A percentile compares a stretch with the other conserved stretches of the same genome.
Evolutionary conservation across 352 stramenopile genomes (phyloP).

Genomic region (Peronospora destructor): DNA sequence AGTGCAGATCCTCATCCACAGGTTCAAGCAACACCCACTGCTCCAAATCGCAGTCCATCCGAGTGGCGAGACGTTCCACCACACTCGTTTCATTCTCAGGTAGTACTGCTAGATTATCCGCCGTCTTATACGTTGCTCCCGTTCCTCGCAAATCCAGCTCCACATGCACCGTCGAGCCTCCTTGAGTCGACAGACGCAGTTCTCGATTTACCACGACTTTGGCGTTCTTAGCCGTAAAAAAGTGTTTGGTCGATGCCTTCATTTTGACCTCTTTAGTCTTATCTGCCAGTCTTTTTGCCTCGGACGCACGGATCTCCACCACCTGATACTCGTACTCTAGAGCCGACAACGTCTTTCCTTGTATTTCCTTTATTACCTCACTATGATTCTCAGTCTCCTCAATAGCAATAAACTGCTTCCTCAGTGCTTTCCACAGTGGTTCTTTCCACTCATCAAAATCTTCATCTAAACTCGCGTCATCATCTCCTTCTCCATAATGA

Average conservation of each 20-base stretch:
- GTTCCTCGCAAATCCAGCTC: slow-evolving; percentile 84
- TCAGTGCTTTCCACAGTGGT: slow-evolving; percentile 76
- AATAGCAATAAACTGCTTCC: slow-evolving; percentile 50
- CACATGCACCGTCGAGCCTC: slow-evolving; percentile 85
- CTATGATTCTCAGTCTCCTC: slow-evolving; percentile 13
- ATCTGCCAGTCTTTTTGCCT: slow-evolving; percentile 13
- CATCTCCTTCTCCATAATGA: slow-evolving; percentile 92
- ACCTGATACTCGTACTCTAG: slow-evolving; percentile 57
- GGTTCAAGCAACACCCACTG: slow-evolving; percentile 80
- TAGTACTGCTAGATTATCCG: slow-evolving; percentile 92
- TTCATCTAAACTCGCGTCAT: slow-evolving; percentile 91
- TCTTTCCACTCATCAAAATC: slow-evolving; percentile 95
- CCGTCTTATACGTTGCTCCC: slow-evolving; percentile 86
- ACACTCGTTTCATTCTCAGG: slow-evolving; percentile 77
- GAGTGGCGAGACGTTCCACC: slow-evolving; percentile 79
- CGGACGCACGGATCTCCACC: slow-evolving; percentile 33
- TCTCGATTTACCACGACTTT: slow-evolving; percentile 87
- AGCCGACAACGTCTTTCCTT: slow-evolving; percentile 21
- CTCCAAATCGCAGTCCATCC: slow-evolving; percentile 88
- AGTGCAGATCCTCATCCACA: slow-evolving; percentile 36
- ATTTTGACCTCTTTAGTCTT: slow-evolving; percentile 33
- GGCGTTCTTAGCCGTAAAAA: slow-evolving; percentile 79
- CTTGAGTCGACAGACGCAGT: slow-evolving; percentile 69
- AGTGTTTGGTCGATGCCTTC: slow-evolving; percentile 85
- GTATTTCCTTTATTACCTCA: background rate